A percentile compares a stretch with the other conserved stretches of the same genome.
Evolutionary conservation across 106 monocot species (phyloP).

Genomic region (Acorus calamus): DNA sequence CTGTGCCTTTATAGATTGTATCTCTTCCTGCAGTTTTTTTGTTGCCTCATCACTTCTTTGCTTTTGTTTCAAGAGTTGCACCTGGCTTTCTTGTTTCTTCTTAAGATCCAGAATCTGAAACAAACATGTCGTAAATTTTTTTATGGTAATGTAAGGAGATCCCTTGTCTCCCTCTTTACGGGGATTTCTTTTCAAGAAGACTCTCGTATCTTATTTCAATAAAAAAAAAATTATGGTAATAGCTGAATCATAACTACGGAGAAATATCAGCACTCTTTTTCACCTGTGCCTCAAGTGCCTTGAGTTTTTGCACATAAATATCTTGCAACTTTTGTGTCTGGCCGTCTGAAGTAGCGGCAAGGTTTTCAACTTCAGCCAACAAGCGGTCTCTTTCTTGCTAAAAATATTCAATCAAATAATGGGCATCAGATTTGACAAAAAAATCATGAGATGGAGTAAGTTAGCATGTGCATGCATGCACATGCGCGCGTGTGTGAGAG

Average conservation of each 20-base stretch:
- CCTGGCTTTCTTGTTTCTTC: conserved; percentile 98
- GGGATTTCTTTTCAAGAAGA: too few relatives aligned
- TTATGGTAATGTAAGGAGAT: too few relatives aligned
- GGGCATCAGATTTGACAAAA: too few relatives aligned
- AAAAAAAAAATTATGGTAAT: background rate
- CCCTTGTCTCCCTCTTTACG: too few relatives aligned
- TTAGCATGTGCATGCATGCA: too few relatives aligned
- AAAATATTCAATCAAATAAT: conserved; percentile 10
- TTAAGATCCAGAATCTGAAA: conserved; percentile 84
- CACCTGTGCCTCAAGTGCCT: conserved; percentile 91
- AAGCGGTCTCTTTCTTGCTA: conserved; percentile 88
- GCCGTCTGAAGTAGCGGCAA: conserved; percentile 45
- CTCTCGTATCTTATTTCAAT: too few relatives aligned
- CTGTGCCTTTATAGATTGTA: conserved; percentile 89
- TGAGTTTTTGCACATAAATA: conserved; percentile 72
- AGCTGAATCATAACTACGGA: background rate
- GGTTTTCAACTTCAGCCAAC: conserved; percentile 81
- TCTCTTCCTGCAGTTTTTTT: conserved; percentile 95
- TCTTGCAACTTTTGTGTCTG: conserved; percentile 57
- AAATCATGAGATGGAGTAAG: too few relatives aligned
- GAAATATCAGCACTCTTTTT: background rate
- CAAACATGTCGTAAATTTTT: background rate
- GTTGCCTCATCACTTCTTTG: conserved; percentile 97
- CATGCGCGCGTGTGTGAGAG: too few relatives aligned
- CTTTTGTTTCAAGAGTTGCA: conserved; percentile 92